Percentiles rank a stretch among this genome's conserved stretches.
phyloP scores from a whole-genome alignment of 129 eudicot species.

The Solidago caesia region DNA sequence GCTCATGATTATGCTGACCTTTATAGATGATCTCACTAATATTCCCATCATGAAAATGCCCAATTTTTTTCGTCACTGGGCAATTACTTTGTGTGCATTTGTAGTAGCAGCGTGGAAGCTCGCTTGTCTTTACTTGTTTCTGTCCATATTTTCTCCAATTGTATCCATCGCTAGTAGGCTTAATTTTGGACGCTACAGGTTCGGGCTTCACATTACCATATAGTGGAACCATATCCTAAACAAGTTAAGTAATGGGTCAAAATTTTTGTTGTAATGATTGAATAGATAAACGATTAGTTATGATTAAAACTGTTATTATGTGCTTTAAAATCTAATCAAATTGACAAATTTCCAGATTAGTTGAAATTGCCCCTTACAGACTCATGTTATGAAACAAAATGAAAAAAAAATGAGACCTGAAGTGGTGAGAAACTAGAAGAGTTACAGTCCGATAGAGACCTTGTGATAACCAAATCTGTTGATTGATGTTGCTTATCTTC shows the following conservation, averaged over 20 bases:
- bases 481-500: background rate
- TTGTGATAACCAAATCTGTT: background rate
- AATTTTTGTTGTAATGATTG: background rate
- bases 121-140: slow-evolving; percentile 83
- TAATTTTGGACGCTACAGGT: slow-evolving; percentile 14
- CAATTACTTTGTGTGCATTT: slow-evolving; percentile 64
- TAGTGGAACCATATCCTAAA: slow-evolving; percentile 9
- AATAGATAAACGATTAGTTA: no score
- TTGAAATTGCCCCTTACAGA: background rate
- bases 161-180: slow-evolving; percentile 75
- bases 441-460: background rate
- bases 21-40: slow-evolving; percentile 77
- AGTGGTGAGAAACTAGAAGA: background rate
- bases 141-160: slow-evolving; percentile 97
- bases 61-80: slow-evolving; percentile 80
- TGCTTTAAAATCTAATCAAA: background rate
- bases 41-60: slow-evolving; percentile 62
- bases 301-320: no score
- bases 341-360: background rate
- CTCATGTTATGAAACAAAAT: background rate
- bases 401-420: background rate
- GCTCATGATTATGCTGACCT: slow-evolving; percentile 86
- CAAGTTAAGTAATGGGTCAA: background rate
- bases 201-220: background rate
- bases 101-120: slow-evolving; percentile 81